Conservation (phyloP, 2,329 filamentous ascomycete species). For the Scleromitrula shiraiana region DNA sequence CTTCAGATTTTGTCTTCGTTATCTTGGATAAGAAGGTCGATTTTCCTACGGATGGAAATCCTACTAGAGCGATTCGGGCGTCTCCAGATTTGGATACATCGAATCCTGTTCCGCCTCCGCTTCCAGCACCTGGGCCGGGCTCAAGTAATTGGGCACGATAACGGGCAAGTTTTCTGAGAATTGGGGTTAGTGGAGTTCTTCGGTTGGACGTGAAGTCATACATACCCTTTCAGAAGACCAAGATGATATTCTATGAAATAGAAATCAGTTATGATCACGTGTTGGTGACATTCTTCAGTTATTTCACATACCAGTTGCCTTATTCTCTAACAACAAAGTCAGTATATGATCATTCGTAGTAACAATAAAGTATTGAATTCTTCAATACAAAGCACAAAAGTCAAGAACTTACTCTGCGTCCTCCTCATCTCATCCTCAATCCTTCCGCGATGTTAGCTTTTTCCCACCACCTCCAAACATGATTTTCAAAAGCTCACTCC, state of each 20-base stretch:
- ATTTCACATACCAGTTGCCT: slow-evolving; percentile 76
- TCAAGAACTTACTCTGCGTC: slow-evolving; percentile 74
- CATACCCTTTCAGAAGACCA: slow-evolving; percentile 90
- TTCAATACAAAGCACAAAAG: slow-evolving; percentile 14
- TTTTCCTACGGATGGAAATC: slow-evolving; percentile 98
- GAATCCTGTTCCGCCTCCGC: slow-evolving; percentile 75
- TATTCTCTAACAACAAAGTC: slow-evolving; percentile 63
- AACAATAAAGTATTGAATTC: background rate
- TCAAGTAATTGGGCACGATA: slow-evolving; percentile 91
- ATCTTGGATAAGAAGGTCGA: slow-evolving; percentile 98
- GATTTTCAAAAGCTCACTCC: slow-evolving; percentile 55
- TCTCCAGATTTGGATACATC: slow-evolving; percentile 95
- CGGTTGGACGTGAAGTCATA: slow-evolving; percentile 3
- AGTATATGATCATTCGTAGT: background rate
- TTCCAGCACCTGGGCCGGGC: slow-evolving; percentile 70
- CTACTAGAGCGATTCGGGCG: slow-evolving; percentile 91
- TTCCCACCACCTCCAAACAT: slow-evolving; percentile 10
- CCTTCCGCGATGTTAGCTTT: slow-evolving; percentile 41
- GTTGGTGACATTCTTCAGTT: slow-evolving; percentile 9
- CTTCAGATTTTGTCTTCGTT: slow-evolving; percentile 94
- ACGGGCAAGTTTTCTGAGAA: slow-evolving; percentile 79
- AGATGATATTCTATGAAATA: slow-evolving; percentile 78
- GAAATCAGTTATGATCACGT: slow-evolving; percentile 28
- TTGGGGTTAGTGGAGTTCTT: slow-evolving; percentile 3
- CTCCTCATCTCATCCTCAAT: slow-evolving; percentile 99